Percentiles rank a stretch among this genome's conserved stretches.
Conservation (phyloP, 352 stramenopile genomes). For the Phytophthora brassicae region DNA sequence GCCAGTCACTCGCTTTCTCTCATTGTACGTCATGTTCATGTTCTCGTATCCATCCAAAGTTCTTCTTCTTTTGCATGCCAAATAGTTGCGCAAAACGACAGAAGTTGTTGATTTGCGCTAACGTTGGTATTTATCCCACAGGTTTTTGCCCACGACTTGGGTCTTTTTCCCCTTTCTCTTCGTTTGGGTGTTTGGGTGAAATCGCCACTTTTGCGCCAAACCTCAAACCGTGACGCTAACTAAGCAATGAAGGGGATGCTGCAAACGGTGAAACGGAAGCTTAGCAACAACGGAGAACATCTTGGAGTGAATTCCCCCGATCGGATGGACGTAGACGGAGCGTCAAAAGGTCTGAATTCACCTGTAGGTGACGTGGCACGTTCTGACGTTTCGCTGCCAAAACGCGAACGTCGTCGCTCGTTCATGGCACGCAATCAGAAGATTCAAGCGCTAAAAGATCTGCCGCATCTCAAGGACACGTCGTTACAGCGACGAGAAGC, state of each 20-base stretch:
- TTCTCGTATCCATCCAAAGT: background rate
- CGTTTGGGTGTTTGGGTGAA: constrained; percentile 16
- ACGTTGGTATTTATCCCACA: too few relatives aligned
- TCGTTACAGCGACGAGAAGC: constrained; percentile 86
- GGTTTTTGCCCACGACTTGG: too few relatives aligned
- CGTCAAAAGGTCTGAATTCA: constrained; percentile 31
- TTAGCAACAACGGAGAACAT: constrained; percentile 83
- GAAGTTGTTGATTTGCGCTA: too few relatives aligned
- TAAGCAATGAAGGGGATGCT: constrained; percentile 89
- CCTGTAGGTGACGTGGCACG: constrained; percentile 71
- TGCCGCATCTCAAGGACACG: constrained; percentile 86
- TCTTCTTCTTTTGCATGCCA: too few relatives aligned
- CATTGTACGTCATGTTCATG: constrained; percentile 18
- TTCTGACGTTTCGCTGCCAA: constrained; percentile 82
- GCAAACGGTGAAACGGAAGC: constrained; percentile 88
- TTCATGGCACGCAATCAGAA: constrained; percentile 87
- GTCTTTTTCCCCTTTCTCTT: constrained; percentile 18
- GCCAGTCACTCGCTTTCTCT: constrained; percentile 18
- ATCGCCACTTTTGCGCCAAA: too few relatives aligned
- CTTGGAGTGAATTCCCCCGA: constrained; percentile 53
- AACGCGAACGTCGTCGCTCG: constrained; percentile 77
- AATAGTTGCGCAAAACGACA: too few relatives aligned
- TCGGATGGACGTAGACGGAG: constrained; percentile 63
- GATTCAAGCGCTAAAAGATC: constrained; percentile 83
- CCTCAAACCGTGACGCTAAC: constrained; percentile 13